Percentiles rank a stretch among this genome's conserved stretches.
Conservation (phyloP, 352 stramenopile genomes). For the Phytophthora foliorum region DNA sequence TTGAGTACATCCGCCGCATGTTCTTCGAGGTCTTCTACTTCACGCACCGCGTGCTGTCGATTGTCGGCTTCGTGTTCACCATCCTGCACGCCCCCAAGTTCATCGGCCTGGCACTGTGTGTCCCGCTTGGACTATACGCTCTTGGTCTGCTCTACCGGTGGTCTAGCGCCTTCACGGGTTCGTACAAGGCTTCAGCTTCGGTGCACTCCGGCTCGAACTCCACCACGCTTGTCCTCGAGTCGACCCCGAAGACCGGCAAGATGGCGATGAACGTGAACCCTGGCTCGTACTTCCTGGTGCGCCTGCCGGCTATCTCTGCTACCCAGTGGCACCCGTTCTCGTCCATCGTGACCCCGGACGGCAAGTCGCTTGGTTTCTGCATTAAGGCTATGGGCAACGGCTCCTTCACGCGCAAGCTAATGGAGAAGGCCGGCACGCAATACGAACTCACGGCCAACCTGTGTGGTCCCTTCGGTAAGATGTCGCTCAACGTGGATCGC, state of each 20-base stretch:
- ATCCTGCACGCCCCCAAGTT: constrained; percentile 74
- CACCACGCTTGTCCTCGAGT: constrained; percentile 67
- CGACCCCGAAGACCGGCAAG: constrained; percentile 63
- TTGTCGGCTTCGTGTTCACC: constrained; percentile 79
- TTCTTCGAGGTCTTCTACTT: constrained; percentile 87
- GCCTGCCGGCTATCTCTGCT: constrained; percentile 67
- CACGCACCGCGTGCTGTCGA: constrained; percentile 73
- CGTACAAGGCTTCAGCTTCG: constrained; percentile 55
- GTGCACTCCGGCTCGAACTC: constrained; percentile 50
- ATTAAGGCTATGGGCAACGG: constrained; percentile 63
- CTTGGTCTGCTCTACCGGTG: constrained; percentile 65
- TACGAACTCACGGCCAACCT: constrained; percentile 62
- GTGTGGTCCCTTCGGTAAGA: constrained; percentile 75
- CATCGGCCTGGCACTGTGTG: constrained; percentile 62
- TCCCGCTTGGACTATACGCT: constrained; percentile 74
- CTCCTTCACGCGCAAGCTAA: constrained; percentile 63
- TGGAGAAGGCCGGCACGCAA: constrained; percentile 53
- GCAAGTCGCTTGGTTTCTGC: constrained; percentile 85
- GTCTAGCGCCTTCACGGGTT: constrained; percentile 54
- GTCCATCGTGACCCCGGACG: constrained; percentile 73
- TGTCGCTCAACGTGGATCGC: constrained; percentile 65
- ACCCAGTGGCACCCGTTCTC: constrained; percentile 88
- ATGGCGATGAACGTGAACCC: constrained; percentile 65
- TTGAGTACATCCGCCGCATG: constrained; percentile 71
- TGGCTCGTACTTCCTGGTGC: constrained; percentile 85